These are phyloP conservation scores for Casuarina glauca DNA, from an alignment of 306 rosid genomes.

Conservation along the genomic window DNA sequence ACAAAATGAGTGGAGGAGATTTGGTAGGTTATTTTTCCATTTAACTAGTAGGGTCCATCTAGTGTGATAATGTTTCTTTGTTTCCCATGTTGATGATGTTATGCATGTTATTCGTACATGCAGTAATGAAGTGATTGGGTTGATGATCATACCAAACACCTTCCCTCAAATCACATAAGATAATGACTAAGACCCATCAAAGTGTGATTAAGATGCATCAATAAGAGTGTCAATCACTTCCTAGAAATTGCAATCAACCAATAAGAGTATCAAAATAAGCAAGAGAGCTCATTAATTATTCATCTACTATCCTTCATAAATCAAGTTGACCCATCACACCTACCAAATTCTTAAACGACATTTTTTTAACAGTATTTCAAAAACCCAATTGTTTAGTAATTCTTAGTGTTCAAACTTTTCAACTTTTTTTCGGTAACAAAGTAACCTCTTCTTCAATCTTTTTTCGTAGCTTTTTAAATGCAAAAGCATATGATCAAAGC, in stretches of 20 bases:
- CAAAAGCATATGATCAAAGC: too few relatives aligned
- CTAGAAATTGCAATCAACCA: too few relatives aligned
- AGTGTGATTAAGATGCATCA: background rate
- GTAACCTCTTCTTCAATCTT: too few relatives aligned
- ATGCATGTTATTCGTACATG: slow-evolving; percentile 6
- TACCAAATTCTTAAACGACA: too few relatives aligned
- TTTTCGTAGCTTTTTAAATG: too few relatives aligned
- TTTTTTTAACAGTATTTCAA: too few relatives aligned
- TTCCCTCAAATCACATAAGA: background rate
- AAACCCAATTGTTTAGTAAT: too few relatives aligned
- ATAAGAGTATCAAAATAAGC: too few relatives aligned
- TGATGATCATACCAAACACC: slow-evolving; percentile 24
- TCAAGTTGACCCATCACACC: too few relatives aligned
- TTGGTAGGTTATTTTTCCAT: slow-evolving; percentile 1
- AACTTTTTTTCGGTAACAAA: too few relatives aligned
- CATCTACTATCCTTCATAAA: background rate
- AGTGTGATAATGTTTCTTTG: slow-evolving; percentile 36
- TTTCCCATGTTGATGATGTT: slow-evolving; percentile 28
- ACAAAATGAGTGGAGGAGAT: background rate
- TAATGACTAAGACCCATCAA: background rate
- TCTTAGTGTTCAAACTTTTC: too few relatives aligned
- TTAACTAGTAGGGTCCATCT: slow-evolving; percentile 24
- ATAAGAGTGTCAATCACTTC: background rate
- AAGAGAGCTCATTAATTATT: too few relatives aligned
- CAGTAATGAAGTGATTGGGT: background rate